Evolutionary conservation across 176 grass and related monocot species (phyloP), one percentile per base, ranked within the genome.

Genomic region (Oryza longistaminata): DNA sequence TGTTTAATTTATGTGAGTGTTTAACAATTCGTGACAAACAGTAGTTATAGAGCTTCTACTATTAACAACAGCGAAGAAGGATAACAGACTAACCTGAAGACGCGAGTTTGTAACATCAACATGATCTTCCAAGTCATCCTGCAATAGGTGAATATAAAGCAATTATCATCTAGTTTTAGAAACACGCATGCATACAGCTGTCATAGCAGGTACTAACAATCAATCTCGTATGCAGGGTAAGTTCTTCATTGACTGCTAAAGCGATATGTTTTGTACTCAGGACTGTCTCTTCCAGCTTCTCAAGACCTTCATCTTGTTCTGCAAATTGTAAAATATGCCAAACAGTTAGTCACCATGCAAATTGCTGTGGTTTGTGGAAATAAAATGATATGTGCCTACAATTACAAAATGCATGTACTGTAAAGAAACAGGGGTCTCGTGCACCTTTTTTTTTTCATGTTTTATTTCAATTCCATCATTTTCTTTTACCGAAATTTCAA

Each of bases 241-340:
- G 88, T 87, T 98, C 96, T 88, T 98, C 96, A 75, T 98, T 95
- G 78, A 98, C 96, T 53, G 96, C 93, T 74, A 98, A 85, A n/a
- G 93, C 93, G 52, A 98, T 98, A 87, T 98, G 96, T 73, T 98
- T 98, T 75, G 93, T 98, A 81, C 96, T 98, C 67, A 93, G 43
- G 19, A 98, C 93, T 34, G 96, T 93, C 73, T 98, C 93, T 79
- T 98, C 96, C 77, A 98, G 83, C 83, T 87, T 98, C 67, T 95
- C 96, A 48, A 98, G 90, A 31, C 88, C 93, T 73, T 95, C 93
- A 55, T 98, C 96, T 93, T 98, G 96, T 70, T 98, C 96, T 98
- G 81, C 66, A 88, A 78, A 67, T 81, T 72, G 25, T 66, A 42
- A 35, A 27, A 42, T 1, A 73, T 40, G 62, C 5, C 64, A 67